phyloP scores from a whole-genome alignment of 2,329 filamentous ascomycete species.

The Ophiocordyceps camponoti-leonardi region DNA sequence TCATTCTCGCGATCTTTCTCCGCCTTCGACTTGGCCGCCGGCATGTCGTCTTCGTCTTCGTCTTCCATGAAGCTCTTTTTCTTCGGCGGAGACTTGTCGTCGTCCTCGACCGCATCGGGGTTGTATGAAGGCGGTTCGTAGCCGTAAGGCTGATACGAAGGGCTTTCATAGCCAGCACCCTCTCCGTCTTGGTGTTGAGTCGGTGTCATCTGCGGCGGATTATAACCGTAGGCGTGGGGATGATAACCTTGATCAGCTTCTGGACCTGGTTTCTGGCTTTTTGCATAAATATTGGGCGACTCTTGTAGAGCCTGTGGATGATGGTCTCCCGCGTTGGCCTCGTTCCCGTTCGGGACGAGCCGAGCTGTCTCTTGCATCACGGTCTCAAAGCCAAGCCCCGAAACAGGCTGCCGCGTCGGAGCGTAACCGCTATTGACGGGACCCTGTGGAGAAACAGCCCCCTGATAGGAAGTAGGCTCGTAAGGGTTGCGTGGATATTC shows the following conservation, averaged over 20 bases:
- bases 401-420: conserved; percentile 4
- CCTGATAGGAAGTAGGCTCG: conserved; percentile 13
- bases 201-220: conserved; percentile 23
- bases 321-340: conserved; percentile 2
- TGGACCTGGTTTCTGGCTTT: conserved; percentile 2
- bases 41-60: conserved; percentile 57
- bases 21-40: conserved; percentile 42
- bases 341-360: not conserved
- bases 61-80: conserved; percentile 73
- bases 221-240: conserved; percentile 31
- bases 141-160: conserved; percentile 40
- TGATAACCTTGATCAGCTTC: conserved; percentile 20
- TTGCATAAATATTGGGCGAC: conserved; percentile 7
- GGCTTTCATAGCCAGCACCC: conserved; percentile 33
- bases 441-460: conserved; percentile 2
- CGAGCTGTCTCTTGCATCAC: conserved; percentile 1
- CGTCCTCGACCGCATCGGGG: conserved; percentile 24
- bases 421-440: conserved; percentile 6
- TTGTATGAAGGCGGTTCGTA: conserved; percentile 43
- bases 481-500: conserved; percentile 18
- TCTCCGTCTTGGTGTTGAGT: conserved; percentile 3
- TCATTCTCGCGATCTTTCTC: conserved; percentile 66
- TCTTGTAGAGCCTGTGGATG: conserved; percentile 13
- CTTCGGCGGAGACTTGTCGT: conserved; percentile 38
- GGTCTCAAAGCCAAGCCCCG: conserved; percentile 10